These are phyloP conservation scores for Fusarium redolens DNA, from an alignment of 2,329 filamentous ascomycete genomes.

Conservation along the genomic window DNA sequence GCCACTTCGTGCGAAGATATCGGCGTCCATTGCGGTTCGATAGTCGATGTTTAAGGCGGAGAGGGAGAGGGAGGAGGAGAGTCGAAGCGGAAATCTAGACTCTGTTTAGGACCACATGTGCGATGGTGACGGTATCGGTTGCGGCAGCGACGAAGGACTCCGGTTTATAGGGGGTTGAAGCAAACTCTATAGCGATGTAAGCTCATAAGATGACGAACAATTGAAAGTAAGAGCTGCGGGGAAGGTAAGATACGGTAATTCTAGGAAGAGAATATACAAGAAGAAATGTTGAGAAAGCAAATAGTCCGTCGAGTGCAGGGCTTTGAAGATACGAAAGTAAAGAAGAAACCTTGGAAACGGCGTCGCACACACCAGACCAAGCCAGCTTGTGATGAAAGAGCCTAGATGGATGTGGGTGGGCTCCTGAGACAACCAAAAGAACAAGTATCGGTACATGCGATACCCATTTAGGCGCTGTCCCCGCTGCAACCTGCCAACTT, in stretches of 20 bases:
- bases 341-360: conserved; percentile 40
- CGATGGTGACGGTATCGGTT: conserved; percentile 29
- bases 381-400: conserved; percentile 36
- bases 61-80: conserved; percentile 6
- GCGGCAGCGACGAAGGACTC: conserved; percentile 38
- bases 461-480: conserved; percentile 29
- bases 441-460: conserved; percentile 23
- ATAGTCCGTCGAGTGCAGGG: neutral
- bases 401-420: conserved; percentile 17
- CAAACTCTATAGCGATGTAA: neutral
- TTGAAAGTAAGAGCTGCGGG: neutral
- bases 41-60: neutral
- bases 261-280: conserved; percentile 4
- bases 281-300: conserved; percentile 15
- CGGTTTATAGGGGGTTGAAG: conserved; percentile 20
- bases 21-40: conserved; percentile 38
- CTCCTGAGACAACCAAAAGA: conserved; percentile 28
- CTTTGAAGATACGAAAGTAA: conserved; percentile 18
- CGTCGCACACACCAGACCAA: conserved; percentile 23
- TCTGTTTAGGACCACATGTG: conserved; percentile 43
- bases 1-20: conserved; percentile 40
- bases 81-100: conserved; percentile 24
- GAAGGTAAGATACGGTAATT: neutral
- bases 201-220: neutral
- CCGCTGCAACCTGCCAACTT: conserved; percentile 23